These are phyloP conservation scores for Malus sylvestris DNA, from an alignment of 306 rosid species.

Conservation along the genomic window DNA sequence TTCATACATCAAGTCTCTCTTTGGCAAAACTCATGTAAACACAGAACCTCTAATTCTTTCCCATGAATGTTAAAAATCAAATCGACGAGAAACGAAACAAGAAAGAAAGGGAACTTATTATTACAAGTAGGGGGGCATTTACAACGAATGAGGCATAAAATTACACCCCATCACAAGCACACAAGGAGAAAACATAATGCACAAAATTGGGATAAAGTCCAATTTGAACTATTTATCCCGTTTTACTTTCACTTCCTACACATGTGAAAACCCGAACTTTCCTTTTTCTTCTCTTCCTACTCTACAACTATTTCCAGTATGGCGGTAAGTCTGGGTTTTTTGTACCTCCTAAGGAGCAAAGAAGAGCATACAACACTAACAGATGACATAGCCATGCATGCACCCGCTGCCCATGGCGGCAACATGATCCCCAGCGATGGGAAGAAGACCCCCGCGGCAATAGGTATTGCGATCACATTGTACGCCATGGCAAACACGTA, in stretches of 20 bases:
- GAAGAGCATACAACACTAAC: constrained; percentile 93
- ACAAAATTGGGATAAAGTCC: constrained; percentile 37
- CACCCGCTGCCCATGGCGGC: constrained; percentile 98
- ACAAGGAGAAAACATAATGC: not conserved
- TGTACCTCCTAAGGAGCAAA: constrained; percentile 75
- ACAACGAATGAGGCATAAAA: constrained; percentile 39
- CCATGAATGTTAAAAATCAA: not conserved
- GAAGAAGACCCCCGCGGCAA: constrained; percentile 76
- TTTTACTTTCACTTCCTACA: constrained; percentile 11
- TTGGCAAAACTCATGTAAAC: too few relatives aligned
- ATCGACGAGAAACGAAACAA: not conserved
- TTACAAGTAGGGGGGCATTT: constrained; percentile 20
- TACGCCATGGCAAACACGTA: constrained; percentile 88
- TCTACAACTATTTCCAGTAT: constrained; percentile 84
- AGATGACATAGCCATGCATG: constrained; percentile 97
- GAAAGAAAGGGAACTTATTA: constrained; percentile 4
- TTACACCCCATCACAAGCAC: constrained; percentile 26
- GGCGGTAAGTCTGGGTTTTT: constrained; percentile 69
- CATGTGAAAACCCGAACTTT: constrained; percentile 16
- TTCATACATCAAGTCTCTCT: too few relatives aligned
- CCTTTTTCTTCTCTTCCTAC: constrained; percentile 25
- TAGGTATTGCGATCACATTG: constrained; percentile 77
- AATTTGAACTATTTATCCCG: constrained; percentile 14
- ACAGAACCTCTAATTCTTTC: too few relatives aligned
- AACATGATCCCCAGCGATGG: constrained; percentile 69